A percentile compares a stretch with the other conserved stretches of the same genome.
These are phyloP conservation scores for Penicillium vulpinum DNA, from an alignment of 2,329 filamentous ascomycete genomes.

Conservation along the genomic window DNA sequence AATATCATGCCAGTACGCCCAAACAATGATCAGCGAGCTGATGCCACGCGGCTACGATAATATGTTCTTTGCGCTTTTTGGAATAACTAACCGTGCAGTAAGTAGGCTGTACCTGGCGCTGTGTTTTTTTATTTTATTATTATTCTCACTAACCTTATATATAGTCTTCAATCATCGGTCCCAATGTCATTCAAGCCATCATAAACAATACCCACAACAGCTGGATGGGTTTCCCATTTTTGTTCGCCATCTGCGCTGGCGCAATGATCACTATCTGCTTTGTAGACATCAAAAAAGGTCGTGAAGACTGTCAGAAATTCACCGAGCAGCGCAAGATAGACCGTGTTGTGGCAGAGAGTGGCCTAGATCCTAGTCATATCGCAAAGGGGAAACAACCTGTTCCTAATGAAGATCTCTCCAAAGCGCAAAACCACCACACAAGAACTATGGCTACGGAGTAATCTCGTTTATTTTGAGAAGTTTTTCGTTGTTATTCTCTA, in stretches of 20 bases:
- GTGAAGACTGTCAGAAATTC: slow-evolving; percentile 41
- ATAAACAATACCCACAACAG: slow-evolving; percentile 45
- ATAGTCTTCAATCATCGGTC: slow-evolving; percentile 48
- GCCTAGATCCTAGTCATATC: slow-evolving; percentile 20
- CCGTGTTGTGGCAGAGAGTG: slow-evolving; percentile 29
- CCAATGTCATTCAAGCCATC: slow-evolving; percentile 47
- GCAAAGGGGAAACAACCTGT: slow-evolving; percentile 11
- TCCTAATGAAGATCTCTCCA: background rate
- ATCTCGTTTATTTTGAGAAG: background rate
- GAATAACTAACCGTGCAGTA: slow-evolving; percentile 47
- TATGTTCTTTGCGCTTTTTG: slow-evolving; percentile 48
- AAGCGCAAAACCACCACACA: background rate
- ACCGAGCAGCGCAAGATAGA: slow-evolving; percentile 36
- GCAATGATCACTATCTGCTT: slow-evolving; percentile 44
- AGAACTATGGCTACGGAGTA: background rate
- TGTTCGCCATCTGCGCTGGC: slow-evolving; percentile 40
- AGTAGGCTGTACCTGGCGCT: slow-evolving; percentile 11
- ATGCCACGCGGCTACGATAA: slow-evolving; percentile 47
- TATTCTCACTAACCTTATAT: slow-evolving; percentile 19
- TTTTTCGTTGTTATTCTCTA: background rate
- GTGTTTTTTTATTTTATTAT: background rate
- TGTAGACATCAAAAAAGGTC: slow-evolving; percentile 44
- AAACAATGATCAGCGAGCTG: slow-evolving; percentile 49
- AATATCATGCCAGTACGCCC: slow-evolving; percentile 34
- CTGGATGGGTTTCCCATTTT: slow-evolving; percentile 48